Conservation (phyloP, 352 stramenopile species). For the Saprolegnia parasitica region DNA sequence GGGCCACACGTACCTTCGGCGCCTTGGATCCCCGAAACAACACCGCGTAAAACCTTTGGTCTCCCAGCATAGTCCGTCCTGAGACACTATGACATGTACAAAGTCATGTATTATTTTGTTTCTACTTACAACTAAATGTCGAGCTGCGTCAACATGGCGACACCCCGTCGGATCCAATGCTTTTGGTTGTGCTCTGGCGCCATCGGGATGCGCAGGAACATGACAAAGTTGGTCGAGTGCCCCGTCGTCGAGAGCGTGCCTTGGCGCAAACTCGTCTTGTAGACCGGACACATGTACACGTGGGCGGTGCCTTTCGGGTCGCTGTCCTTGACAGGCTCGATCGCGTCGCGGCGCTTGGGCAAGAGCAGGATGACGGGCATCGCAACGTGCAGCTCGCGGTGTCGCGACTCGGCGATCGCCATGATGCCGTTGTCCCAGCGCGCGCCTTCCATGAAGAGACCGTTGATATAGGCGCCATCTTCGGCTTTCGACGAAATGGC, state of each 20-base stretch:
- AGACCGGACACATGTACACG: conserved; percentile 89
- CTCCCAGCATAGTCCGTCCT: background rate
- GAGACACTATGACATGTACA: too few relatives aligned
- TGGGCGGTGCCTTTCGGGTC: conserved; percentile 86
- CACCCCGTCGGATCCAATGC: conserved; percentile 92
- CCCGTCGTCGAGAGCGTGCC: conserved; percentile 91
- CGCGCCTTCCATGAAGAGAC: conserved; percentile 89
- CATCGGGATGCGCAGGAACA: conserved; percentile 92
- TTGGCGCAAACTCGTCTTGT: conserved; percentile 89
- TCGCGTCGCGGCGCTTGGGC: conserved; percentile 71
- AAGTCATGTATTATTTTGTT: background rate
- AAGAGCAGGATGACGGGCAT: conserved; percentile 86
- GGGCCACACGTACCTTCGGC: background rate
- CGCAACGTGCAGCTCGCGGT: conserved; percentile 78
- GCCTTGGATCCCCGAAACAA: background rate
- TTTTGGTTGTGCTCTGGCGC: conserved; percentile 81
- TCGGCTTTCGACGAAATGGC: conserved; percentile 50
- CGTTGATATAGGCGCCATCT: conserved; percentile 86
- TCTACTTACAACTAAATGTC: conserved; percentile 52
- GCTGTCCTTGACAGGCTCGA: conserved; percentile 85
- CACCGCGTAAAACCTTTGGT: background rate
- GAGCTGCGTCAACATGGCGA: conserved; percentile 91
- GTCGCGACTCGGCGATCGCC: conserved; percentile 76
- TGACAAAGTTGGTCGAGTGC: conserved; percentile 95
- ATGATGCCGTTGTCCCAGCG: conserved; percentile 66